phyloP scores from a whole-genome alignment of 352 stramenopile species.

The Thraustochytrium sp. region DNA sequence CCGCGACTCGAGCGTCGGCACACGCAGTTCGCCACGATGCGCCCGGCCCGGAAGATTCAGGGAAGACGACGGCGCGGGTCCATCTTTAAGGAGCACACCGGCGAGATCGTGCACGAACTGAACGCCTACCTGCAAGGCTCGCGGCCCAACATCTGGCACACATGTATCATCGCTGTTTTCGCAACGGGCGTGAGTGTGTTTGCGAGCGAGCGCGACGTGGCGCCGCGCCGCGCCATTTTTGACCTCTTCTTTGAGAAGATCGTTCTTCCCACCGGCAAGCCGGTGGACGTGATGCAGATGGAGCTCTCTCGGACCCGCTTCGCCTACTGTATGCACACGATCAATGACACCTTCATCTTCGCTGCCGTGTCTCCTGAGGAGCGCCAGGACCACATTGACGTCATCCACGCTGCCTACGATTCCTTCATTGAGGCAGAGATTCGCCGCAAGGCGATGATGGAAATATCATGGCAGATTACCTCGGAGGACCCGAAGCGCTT shows the following conservation, averaged over 20 bases:
- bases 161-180: not conserved
- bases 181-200: not conserved
- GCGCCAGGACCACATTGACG: not conserved
- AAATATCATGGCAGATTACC: slow-evolving; percentile 1
- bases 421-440: not conserved
- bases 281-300: not conserved
- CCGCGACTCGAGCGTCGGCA: no score
- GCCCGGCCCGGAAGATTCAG: not conserved
- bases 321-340: not conserved
- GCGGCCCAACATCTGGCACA: not conserved
- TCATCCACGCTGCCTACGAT: not conserved
- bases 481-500: not conserved
- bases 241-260: slow-evolving; percentile 8
- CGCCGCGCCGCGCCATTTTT: not conserved
- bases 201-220: not conserved
- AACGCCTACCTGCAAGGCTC: not conserved
- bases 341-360: not conserved
- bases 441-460: not conserved
- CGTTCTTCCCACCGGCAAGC: not conserved
- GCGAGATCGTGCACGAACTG: not conserved
- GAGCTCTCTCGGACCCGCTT: not conserved
- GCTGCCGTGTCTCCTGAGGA: not conserved
- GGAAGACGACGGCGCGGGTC: not conserved
- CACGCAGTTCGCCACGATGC: not conserved
- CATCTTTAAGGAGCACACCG: not conserved